A percentile compares a stretch with the other conserved stretches of the same genome.
Evolutionary conservation across 495 filamentous ascomycete species (phyloP).

Genomic region (Neurospora terricola): DNA sequence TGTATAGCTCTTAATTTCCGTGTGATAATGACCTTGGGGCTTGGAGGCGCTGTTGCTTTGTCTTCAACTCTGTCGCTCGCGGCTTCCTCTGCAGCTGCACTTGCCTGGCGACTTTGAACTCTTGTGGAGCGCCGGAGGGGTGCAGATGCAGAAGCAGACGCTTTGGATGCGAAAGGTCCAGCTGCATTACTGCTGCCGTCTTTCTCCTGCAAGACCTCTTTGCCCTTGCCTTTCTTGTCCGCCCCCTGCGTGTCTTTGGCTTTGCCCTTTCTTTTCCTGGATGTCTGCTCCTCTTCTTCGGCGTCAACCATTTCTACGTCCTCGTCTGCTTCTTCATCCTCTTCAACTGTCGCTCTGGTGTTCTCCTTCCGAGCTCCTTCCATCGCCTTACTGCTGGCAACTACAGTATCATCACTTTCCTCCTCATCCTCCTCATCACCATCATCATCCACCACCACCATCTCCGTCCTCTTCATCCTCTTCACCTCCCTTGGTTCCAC

Average conservation of each 20-base stretch:
- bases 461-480: neutral
- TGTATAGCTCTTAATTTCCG: neutral
- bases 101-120: neutral
- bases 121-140: neutral
- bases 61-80: rapidly evolving
- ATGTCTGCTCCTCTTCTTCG: neutral
- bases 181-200: neutral
- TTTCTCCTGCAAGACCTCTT: neutral
- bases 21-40: neutral
- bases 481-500: neutral
- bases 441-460: neutral
- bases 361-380: neutral
- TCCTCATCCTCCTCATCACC: neutral
- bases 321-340: neutral
- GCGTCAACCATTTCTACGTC: neutral
- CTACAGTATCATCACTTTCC: neutral
- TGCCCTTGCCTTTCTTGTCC: neutral
- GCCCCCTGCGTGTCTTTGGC: neutral
- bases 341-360: neutral
- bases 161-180: neutral
- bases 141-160: neutral
- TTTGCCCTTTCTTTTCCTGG: neutral
- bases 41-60: neutral
- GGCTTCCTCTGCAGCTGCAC: neutral
- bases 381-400: neutral